Evolutionary conservation across 1,284 basidiomycete species (phyloP).

Genomic region (Boletus sp.): DNA sequence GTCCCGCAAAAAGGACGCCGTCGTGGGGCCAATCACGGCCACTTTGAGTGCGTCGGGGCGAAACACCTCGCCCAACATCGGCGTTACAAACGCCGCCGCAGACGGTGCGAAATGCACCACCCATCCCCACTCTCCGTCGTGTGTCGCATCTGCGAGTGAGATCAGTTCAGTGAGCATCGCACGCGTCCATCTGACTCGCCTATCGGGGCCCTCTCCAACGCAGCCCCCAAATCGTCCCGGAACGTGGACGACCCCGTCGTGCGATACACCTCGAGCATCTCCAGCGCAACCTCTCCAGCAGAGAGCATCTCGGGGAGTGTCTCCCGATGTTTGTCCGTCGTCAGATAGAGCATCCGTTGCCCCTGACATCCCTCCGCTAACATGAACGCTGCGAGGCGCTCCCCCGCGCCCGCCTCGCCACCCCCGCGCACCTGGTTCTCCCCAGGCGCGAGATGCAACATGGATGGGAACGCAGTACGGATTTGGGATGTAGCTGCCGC

Average conservation of each 20-base stretch:
- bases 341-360: conserved; percentile 61
- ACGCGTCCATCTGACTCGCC: conserved; percentile 22
- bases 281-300: conserved; percentile 44
- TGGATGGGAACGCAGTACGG: conserved; percentile 30
- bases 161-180: not conserved
- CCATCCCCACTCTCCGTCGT: conserved; percentile 49
- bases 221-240: conserved; percentile 41
- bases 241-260: conserved; percentile 59
- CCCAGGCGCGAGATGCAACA: conserved; percentile 29
- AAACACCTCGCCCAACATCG: conserved; percentile 50
- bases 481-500: conserved; percentile 46
- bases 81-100: conserved; percentile 55
- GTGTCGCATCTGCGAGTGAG: not conserved
- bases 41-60: conserved; percentile 34
- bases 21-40: conserved; percentile 71
- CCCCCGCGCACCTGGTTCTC: conserved; percentile 24
- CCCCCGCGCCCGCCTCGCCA: conserved; percentile 57
- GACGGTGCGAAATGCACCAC: conserved; percentile 77
- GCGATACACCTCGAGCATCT: conserved; percentile 62
- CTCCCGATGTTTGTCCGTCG: conserved; percentile 80
- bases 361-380: conserved; percentile 38
- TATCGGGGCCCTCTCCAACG: conserved; percentile 30
- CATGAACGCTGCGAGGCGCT: conserved; percentile 65
- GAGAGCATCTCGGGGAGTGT: conserved; percentile 55
- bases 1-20: conserved; percentile 49